Evolutionary conservation across 2,329 filamentous ascomycete genomes (phyloP), one percentile per base, ranked within the genome.

Genomic region (Apiospora marii): DNA sequence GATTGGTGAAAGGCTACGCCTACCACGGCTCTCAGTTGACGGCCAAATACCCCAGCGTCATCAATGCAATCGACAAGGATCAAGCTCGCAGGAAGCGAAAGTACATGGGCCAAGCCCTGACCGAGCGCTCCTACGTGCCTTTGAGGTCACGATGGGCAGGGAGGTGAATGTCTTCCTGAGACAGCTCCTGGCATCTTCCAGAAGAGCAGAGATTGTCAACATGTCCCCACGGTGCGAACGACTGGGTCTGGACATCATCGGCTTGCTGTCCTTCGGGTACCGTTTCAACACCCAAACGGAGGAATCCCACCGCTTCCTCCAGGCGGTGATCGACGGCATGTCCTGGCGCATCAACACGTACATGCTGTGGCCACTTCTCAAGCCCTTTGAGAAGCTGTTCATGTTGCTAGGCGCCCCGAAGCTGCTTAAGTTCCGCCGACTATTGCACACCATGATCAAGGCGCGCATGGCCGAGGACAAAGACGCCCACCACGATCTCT

Each of bases 71-170:
- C 27, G 74, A 74, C 70, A 73, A 64, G 5, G 24, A 61, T 1
- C 10, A 34, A n/a, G 72, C 75, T 22, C 67, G 75, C 30, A 5
- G n/a, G 1, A 74, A 71, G 34, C 69, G 75, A 7, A 73, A 71
- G 27, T 7, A 73, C 13, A 68, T 75, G 10, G 71, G 53, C 0
- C 71, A 70, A 2, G 72, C 67, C 3, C 34, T 79, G 4, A 72
- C 71, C 0, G 75, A 76, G 7, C 58, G 72, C 12, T 70, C 74
- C 0, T 72, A 41, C 71, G 74, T 5, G 46, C 34, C 4, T 78
- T 78, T 61, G 76, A 78, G 70, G 76, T 77, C 0, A 74, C 51
- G 4, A 77, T 78, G 74, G 10, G 67, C 10, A 16, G 10, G 27
- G 46, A 70, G 41, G 30, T 70, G 30, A 30, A 70, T 14, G 53